A percentile compares a stretch with the other conserved stretches of the same genome.
Conservation (phyloP, 257 asterid species). For the Solanum etuberosum region DNA sequence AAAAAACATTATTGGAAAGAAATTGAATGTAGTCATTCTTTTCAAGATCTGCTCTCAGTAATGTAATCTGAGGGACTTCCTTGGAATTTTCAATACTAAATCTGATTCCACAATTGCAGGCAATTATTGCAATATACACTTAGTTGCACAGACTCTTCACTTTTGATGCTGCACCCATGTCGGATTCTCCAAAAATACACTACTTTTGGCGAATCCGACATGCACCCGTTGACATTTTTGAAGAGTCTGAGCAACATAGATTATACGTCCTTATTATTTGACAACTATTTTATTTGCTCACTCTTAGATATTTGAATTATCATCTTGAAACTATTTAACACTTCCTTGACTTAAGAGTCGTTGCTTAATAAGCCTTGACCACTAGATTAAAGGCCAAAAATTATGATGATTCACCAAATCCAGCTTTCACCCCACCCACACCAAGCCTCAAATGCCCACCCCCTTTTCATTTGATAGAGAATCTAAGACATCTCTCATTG, state of each 20-base stretch:
- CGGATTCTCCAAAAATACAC: background rate
- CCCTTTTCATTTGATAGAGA: background rate
- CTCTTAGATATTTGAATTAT: background rate
- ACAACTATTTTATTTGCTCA: background rate
- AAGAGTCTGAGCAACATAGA: background rate
- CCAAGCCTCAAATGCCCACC: background rate
- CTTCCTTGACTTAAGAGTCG: background rate
- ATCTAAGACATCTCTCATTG: background rate
- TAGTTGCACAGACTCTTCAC: no score
- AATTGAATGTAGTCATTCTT: background rate
- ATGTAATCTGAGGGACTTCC: background rate
- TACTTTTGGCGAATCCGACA: background rate
- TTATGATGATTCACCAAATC: background rate
- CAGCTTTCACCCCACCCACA: background rate
- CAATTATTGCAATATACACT: background rate
- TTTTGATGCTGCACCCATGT: background rate
- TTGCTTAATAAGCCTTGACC: background rate
- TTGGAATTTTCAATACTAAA: background rate
- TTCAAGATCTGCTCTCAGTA: background rate
- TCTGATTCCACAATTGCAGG: background rate
- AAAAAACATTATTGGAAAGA: background rate
- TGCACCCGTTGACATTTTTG: background rate
- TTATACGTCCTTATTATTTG: background rate
- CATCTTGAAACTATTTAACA: background rate
- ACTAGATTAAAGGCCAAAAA: background rate